These are phyloP conservation scores for Nematodospora anomalae DNA, from an alignment of 1,139 yeast species.

Conservation along the genomic window DNA sequence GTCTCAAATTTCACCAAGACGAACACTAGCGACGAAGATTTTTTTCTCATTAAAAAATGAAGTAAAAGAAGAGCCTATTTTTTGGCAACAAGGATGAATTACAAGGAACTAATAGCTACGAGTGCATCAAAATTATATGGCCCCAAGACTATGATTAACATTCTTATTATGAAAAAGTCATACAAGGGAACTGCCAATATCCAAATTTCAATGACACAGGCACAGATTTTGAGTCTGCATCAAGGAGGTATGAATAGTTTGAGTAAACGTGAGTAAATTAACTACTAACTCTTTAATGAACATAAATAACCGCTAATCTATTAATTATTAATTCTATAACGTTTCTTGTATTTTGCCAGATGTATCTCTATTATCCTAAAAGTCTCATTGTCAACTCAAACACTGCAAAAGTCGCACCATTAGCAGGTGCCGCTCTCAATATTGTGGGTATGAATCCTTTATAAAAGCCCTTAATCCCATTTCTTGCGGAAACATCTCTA, in stretches of 20 bases:
- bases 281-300: not conserved
- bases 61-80: slow-evolving; percentile 15
- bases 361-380: slow-evolving; percentile 6
- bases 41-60: too few relatives aligned
- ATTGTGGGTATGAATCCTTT: slow-evolving; percentile 89
- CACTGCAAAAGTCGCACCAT: slow-evolving; percentile 92
- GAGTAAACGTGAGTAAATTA: slow-evolving; percentile 13
- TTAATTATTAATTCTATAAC: not conserved
- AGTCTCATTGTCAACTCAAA: slow-evolving; percentile 84
- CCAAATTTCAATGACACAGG: slow-evolving; percentile 7
- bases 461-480: slow-evolving; percentile 76
- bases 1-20: slow-evolving; percentile 20
- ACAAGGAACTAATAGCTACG: slow-evolving; percentile 51
- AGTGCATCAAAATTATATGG: slow-evolving; percentile 42
- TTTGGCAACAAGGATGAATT: slow-evolving; percentile 39
- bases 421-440: slow-evolving; percentile 94
- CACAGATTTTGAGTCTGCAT: slow-evolving; percentile 22
- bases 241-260: slow-evolving; percentile 13
- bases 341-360: not conserved
- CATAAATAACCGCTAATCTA: not conserved
- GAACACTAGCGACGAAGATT: slow-evolving; percentile 2
- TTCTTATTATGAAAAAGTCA: slow-evolving; percentile 5
- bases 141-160: slow-evolving; percentile 42
- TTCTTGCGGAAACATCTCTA: slow-evolving; percentile 48
- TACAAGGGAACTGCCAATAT: slow-evolving; percentile 3